Evolutionary conservation across 2,329 filamentous ascomycete species (phyloP).

Genomic region (Chrysoporthe cubensis): DNA sequence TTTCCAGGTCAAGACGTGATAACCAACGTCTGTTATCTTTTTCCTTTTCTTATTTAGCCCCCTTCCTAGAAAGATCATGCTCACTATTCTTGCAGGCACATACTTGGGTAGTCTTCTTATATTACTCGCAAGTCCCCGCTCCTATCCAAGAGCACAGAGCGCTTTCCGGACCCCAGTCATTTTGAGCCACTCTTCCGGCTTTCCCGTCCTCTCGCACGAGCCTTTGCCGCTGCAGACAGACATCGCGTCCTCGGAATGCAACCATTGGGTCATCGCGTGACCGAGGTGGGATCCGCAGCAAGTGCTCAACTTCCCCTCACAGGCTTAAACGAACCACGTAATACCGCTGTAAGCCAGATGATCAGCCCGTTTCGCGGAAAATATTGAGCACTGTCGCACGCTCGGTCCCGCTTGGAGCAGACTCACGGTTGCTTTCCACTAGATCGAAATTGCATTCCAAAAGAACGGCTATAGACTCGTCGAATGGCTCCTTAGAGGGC

Average conservation of each 20-base stretch:
- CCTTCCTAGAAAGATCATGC: not conserved
- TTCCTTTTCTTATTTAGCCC: too few relatives aligned
- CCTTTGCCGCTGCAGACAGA: not conserved
- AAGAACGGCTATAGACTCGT: too few relatives aligned
- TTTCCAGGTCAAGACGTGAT: not conserved
- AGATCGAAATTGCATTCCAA: not conserved
- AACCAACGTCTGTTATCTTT: too few relatives aligned
- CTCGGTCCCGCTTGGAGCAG: not conserved
- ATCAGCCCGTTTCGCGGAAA: not conserved
- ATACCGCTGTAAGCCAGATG: too few relatives aligned
- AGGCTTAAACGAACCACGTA: not conserved
- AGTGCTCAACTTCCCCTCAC: not conserved
- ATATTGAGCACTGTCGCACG: not conserved
- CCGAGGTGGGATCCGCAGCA: not conserved
- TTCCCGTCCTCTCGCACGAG: not conserved
- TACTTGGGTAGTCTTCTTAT: not conserved
- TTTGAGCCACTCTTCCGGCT: not conserved
- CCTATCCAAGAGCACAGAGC: not conserved
- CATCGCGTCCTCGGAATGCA: not conserved
- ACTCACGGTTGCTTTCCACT: not conserved
- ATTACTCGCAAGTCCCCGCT: not conserved
- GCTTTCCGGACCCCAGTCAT: not conserved
- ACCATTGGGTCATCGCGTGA: not conserved
- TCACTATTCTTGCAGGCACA: not conserved
- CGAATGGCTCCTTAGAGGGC: too few relatives aligned